Percentiles rank a stretch among this genome's conserved stretches.
phyloP scores from a whole-genome alignment of 345 rosid species.

The Barbarea vulgaris region DNA sequence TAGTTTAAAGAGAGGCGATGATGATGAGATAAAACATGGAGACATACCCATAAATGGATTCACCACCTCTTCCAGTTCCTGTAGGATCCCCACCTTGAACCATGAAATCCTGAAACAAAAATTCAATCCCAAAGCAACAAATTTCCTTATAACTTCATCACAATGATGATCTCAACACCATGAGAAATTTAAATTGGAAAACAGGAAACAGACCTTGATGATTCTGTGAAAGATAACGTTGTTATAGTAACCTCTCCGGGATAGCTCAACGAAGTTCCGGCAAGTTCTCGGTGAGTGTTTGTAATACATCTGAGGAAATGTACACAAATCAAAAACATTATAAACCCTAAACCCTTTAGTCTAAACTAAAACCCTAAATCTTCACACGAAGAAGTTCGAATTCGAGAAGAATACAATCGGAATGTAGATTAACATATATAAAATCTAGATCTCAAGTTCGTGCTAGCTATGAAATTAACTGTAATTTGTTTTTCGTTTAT shows the following conservation, averaged over 20 bases:
- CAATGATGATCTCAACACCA: background rate
- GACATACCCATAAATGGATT: conserved; percentile 86
- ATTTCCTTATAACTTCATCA: conserved; percentile 8
- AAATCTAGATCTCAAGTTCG: conserved; percentile 24
- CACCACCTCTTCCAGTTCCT: conserved; percentile 94
- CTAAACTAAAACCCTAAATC: conserved; percentile 21
- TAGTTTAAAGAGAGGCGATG: too few relatives aligned
- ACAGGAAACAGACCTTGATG: conserved; percentile 60
- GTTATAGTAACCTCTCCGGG: conserved; percentile 86
- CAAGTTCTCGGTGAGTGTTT: conserved; percentile 96
- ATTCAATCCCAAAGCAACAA: conserved; percentile 14
- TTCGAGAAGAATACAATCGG: background rate
- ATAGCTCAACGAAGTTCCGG: conserved; percentile 87
- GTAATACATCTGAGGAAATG: conserved; percentile 64
- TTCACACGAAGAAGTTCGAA: background rate
- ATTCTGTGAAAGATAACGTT: conserved; percentile 83
- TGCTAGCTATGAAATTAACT: conserved; percentile 1
- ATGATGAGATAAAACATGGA: background rate
- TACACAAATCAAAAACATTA: conserved; percentile 15
- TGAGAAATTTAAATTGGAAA: background rate
- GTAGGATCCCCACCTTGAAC: conserved; percentile 99
- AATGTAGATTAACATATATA: background rate
- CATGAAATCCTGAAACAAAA: conserved; percentile 72
- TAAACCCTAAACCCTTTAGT: conserved; percentile 18
- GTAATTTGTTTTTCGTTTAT: too few relatives aligned